Evolutionary conservation across 1,284 basidiomycete species (phyloP).

Genomic region (Cutaneotrichosporon cutaneum): DNA sequence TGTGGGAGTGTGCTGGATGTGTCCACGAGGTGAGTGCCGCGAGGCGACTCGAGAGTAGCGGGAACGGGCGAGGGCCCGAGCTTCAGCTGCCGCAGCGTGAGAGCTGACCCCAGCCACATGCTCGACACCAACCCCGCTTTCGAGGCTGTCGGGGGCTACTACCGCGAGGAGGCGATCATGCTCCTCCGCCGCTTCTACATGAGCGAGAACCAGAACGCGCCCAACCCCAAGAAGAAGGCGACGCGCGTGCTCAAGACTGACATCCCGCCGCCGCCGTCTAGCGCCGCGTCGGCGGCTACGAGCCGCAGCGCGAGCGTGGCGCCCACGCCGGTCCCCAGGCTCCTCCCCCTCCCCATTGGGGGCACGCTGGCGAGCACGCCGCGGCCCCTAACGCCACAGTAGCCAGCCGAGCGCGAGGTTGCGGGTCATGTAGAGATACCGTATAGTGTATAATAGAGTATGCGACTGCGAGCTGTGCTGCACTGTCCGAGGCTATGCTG

Average conservation of each 20-base stretch:
- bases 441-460: not conserved
- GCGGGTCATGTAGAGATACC: no score
- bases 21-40: constrained; percentile 71
- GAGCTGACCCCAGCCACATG: constrained; percentile 16
- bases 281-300: constrained; percentile 20
- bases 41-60: no score
- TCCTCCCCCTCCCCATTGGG: constrained; percentile 26
- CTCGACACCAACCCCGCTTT: constrained; percentile 75
- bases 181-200: constrained; percentile 91
- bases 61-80: no score
- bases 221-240: constrained; percentile 53
- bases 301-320: constrained; percentile 26
- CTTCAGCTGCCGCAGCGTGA: no score
- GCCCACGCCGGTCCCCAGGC: constrained; percentile 10
- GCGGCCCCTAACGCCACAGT: constrained; percentile 11
- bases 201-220: constrained; percentile 80
- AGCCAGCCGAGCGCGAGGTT: no score
- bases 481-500: not conserved
- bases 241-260: constrained; percentile 53
- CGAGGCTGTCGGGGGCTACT: constrained; percentile 75
- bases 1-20: constrained; percentile 92
- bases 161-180: constrained; percentile 92
- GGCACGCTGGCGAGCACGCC: constrained; percentile 35
- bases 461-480: not conserved
- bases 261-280: constrained; percentile 46